Base-by-base conservation (phyloP, 129 eudicot species). In the Saussurea involucrata region DNA sequence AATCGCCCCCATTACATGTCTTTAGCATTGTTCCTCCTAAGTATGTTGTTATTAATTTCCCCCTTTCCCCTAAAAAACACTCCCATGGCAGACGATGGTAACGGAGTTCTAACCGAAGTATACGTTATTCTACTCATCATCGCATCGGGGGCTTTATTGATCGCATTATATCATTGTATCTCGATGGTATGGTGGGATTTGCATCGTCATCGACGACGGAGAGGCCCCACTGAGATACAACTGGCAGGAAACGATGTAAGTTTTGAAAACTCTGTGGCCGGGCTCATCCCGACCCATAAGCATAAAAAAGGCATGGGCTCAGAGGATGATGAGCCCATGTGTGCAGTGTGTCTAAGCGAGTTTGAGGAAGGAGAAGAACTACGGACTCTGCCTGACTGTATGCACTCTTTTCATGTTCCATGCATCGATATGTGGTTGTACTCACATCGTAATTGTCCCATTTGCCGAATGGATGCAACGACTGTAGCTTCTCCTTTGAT, bases 351-450 rank as follows among this genome's bases (percentile, higher is more conserved):
- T 66, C 69, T 85, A 37, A 58, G 85, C 63, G 88, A 85, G 28
- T 85, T 85, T 11, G 85, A 85, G 34, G 88, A 85, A 67, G 88
- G 85, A 17, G 88, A 85, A 28, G 83, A 85, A 27, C 21, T 85
- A 60, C 85, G 88, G 3, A 85, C 85, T 11, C 74, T 80, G 44
- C 90, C 90, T 1, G 90, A 81, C 13, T 87, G 90, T 40, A 37
- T 70, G 80, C 88, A 87, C 58, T 57, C 86, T 21, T 87, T 80
- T 78, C 90, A 87, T 32, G 87, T 81, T 6, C 66, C 74, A 5
- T 87, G 90, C 37, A 87, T 83, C 22, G 87, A 87, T 64, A 87
- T 74, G 86, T 87, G 90, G 90, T 71, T 87, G 27, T 78, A 65
- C 29, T 81, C 88, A 1, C 90, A 84, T 42, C 77, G 83, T 17